Percentiles rank a stretch among this genome's conserved stretches.
These are phyloP conservation scores for Meyerozyma elateridarum DNA, from an alignment of 1,139 yeast genomes.

Conservation along the genomic window DNA sequence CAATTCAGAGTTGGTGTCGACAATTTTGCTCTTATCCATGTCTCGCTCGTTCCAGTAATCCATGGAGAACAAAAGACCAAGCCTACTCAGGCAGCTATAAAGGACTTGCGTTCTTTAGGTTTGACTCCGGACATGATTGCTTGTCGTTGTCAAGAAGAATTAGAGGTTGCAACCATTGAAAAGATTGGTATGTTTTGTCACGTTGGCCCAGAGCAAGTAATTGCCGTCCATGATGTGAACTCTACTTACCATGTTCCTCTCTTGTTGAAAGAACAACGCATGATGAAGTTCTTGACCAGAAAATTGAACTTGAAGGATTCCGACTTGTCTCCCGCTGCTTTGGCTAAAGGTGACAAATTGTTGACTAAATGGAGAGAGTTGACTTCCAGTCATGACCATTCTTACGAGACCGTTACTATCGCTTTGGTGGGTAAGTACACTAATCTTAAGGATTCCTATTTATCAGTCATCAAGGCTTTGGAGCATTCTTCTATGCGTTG, in stretches of 20 bases:
- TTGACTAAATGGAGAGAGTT: constrained; percentile 76
- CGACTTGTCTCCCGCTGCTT: constrained; percentile 48
- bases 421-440: constrained; percentile 98
- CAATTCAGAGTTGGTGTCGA: constrained; percentile 95
- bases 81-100: constrained; percentile 98
- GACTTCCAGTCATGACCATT: constrained; percentile 72
- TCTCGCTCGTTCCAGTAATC: constrained; percentile 93
- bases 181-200: constrained; percentile 99
- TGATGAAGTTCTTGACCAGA: constrained; percentile 67
- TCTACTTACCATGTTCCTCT: constrained; percentile 97
- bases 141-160: constrained; percentile 86
- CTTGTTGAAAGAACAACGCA: constrained; percentile 78
- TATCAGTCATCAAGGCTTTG: constrained; percentile 89
- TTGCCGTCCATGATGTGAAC: constrained; percentile 95
- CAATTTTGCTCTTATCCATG: constrained; percentile 93
- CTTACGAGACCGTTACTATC: constrained; percentile 83
- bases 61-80: constrained; percentile 98
- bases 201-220: constrained; percentile 94
- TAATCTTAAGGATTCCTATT: constrained; percentile 88
- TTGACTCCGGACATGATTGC: constrained; percentile 96
- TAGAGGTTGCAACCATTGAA: constrained; percentile 79
- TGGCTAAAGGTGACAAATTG: constrained; percentile 60
- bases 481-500: constrained; percentile 95
- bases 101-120: constrained; percentile 92
- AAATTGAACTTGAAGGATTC: constrained; percentile 62